These are phyloP conservation scores for Pseudopediastrum boryanum DNA, from an alignment of 139 green algal species.

Conservation along the genomic window DNA sequence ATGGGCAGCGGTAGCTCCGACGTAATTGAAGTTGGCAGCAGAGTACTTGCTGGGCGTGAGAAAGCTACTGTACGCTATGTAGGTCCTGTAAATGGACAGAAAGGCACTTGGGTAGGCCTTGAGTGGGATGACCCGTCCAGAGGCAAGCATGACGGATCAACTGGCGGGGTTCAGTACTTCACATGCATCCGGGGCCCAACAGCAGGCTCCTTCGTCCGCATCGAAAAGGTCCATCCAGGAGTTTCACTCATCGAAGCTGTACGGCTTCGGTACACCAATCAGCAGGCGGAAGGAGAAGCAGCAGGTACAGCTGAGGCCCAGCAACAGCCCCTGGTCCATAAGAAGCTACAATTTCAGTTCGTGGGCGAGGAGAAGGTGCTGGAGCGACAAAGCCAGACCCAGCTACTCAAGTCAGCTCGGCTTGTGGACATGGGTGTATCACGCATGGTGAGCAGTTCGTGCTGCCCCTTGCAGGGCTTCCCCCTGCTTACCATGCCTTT, in stretches of 20 bases:
- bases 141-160: conserved; percentile 83
- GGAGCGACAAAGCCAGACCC: conserved; percentile 49
- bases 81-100: conserved; percentile 62
- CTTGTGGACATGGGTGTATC: conserved; percentile 53
- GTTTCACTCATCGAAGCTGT: conserved; percentile 56
- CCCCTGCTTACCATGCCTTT: too few relatives aligned
- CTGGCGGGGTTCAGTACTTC: conserved; percentile 77
- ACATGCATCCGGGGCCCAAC: conserved; percentile 20
- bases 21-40: conserved; percentile 37
- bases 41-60: conserved; percentile 53
- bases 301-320: conserved; percentile 35
- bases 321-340: too few relatives aligned
- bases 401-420: conserved; percentile 44
- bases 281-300: conserved; percentile 39
- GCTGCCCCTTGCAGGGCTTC: not conserved
- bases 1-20: too few relatives aligned
- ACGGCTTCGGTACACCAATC: conserved; percentile 59
- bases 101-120: conserved; percentile 79
- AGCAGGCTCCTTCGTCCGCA: conserved; percentile 71
- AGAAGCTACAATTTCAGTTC: conserved; percentile 63
- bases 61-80: conserved; percentile 79
- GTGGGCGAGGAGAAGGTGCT: conserved; percentile 69
- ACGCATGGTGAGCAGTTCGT: conserved; percentile 47
- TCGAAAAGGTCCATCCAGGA: conserved; percentile 62
- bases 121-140: conserved; percentile 83